phyloP scores from a whole-genome alignment of 2,329 filamentous ascomycete species.

The Fusarium sp. region DNA sequence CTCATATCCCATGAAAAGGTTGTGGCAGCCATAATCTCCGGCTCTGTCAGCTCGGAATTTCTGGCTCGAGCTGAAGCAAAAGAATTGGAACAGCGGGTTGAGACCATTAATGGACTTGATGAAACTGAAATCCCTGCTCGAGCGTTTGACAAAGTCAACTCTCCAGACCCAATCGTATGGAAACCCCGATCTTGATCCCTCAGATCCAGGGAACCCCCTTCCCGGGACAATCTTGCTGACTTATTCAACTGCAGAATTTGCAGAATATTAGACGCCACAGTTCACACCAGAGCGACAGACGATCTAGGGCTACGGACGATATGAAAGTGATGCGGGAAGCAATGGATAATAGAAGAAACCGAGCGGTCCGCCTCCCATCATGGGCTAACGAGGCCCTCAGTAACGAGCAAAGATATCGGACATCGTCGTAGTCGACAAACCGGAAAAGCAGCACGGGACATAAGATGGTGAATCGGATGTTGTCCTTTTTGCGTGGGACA shows the following conservation, averaged over 20 bases:
- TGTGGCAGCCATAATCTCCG: conserved; percentile 46
- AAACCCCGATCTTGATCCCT: not conserved
- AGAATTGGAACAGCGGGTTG: conserved; percentile 44
- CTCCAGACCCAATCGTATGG: conserved; percentile 51
- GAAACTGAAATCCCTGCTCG: conserved; percentile 44
- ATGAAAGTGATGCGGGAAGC: conserved; percentile 50
- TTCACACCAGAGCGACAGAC: conserved; percentile 15
- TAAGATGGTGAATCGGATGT: not conserved
- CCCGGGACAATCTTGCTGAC: conserved; percentile 23
- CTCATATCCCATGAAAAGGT: conserved; percentile 48
- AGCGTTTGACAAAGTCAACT: conserved; percentile 31
- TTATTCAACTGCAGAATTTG: conserved; percentile 46
- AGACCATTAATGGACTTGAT: conserved; percentile 42
- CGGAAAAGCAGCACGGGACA: conserved; percentile 6
- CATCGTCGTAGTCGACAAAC: conserved; percentile 18
- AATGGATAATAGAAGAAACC: conserved; percentile 46
- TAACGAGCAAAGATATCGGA: conserved; percentile 28
- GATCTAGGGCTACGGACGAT: conserved; percentile 44
- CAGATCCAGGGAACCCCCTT: not conserved
- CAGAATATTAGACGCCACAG: conserved; percentile 46
- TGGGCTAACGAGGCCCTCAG: conserved; percentile 50
- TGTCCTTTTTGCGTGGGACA: conserved; percentile 1
- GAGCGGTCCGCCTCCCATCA: conserved; percentile 43
- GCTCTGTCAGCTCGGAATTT: conserved; percentile 42
- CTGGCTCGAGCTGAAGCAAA: conserved; percentile 45